These are phyloP conservation scores for Chlamydomonas incerta DNA, from an alignment of 139 green algal species.

Conservation along the genomic window DNA sequence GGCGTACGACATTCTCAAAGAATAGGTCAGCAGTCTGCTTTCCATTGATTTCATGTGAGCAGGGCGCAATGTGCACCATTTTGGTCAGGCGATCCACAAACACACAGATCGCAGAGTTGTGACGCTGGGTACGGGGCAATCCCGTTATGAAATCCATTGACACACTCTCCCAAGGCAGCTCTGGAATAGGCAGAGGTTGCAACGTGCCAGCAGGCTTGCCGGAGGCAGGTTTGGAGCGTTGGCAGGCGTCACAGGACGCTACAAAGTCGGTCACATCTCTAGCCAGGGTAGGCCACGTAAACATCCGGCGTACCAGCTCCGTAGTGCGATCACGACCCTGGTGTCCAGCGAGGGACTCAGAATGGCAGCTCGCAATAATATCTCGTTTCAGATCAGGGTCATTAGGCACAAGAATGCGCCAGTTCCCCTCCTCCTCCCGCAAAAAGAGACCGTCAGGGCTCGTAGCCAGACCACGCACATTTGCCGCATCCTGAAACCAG, in stretches of 20 bases:
- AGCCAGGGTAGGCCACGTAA: not conserved
- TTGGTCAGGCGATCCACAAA: not conserved
- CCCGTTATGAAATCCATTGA: conserved; percentile 57
- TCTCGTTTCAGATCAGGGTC: not conserved
- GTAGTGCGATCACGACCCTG: not conserved
- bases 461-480: no score
- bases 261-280: conserved; percentile 1
- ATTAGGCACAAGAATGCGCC: no score
- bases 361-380: not conserved
- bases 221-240: not conserved
- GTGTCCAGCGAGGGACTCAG: not conserved
- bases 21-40: no score
- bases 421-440: no score
- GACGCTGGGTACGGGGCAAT: conserved; percentile 36
- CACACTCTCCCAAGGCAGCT: conserved; percentile 46
- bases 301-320: not conserved
- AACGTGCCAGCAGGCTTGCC: not conserved
- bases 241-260: not conserved
- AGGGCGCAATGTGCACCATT: no score
- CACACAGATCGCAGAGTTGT: conserved; percentile 56
- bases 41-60: no score
- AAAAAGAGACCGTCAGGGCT: no score
- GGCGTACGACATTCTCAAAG: not conserved
- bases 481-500: no score
- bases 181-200: not conserved